phyloP scores from a whole-genome alignment of 139 green algal genomes.

The Raphidocelis subcapitata region DNA sequence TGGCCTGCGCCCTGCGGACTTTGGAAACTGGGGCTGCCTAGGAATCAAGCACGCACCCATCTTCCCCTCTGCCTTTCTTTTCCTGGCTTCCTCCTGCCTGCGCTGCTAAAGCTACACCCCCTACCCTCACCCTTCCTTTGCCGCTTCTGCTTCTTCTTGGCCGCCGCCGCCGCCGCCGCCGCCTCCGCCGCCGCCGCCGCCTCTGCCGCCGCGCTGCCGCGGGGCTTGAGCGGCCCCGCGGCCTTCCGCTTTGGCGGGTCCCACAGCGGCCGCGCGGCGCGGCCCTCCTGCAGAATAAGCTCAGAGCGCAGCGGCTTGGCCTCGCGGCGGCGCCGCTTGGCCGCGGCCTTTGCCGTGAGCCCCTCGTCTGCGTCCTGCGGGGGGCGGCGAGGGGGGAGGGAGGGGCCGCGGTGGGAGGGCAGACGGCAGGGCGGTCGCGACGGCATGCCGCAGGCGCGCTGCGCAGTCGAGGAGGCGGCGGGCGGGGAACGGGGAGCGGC shows the following conservation, averaged over 20 bases:
- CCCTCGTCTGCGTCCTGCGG: constrained; percentile 17
- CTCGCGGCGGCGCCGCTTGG: constrained; percentile 1
- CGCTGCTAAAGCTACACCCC: too few relatives aligned
- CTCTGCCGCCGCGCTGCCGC: not conserved
- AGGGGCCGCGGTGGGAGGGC: not conserved
- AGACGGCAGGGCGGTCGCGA: too few relatives aligned
- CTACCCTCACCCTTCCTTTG: constrained; percentile 2
- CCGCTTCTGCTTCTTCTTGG: not conserved
- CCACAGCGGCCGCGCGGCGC: not conserved
- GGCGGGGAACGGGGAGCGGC: not conserved
- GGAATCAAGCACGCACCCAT: not conserved
- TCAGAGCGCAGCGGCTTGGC: constrained; percentile 11
- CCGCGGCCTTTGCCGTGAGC: not conserved
- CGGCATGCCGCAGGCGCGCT: too few relatives aligned
- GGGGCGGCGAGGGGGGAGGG: not conserved
- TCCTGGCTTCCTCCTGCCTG: constrained; percentile 2
- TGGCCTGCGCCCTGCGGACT: not conserved
- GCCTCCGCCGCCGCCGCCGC: too few relatives aligned
- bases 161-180: too few relatives aligned
- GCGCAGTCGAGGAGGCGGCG: not conserved
- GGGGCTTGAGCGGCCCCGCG: not conserved
- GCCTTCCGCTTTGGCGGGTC: constrained; percentile 1
- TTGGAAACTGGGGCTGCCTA: not conserved
- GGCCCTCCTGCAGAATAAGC: constrained; percentile 10
- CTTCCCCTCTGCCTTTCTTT: not conserved